phyloP scores from a whole-genome alignment of 306 rosid species.

The Begonia loranthoides region DNA sequence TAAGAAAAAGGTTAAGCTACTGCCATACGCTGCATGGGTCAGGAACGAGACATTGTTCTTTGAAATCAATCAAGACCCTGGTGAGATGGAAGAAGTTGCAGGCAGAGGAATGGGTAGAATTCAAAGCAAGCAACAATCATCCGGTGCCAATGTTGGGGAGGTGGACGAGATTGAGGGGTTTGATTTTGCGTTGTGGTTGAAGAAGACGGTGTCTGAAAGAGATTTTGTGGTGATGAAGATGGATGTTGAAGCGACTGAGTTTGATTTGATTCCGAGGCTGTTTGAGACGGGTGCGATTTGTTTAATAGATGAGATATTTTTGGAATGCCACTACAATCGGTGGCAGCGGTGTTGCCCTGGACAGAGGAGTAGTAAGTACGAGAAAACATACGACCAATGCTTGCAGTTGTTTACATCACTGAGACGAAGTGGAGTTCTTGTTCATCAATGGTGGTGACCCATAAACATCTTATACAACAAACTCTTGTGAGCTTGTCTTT shows the following conservation, averaged over 20 bases:
- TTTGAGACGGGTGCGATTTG: conserved; percentile 75
- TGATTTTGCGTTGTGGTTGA: conserved; percentile 69
- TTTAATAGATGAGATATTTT: conserved; percentile 72
- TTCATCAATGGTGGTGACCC: conserved; percentile 79
- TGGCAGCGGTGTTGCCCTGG: conserved; percentile 95
- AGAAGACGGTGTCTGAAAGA: conserved; percentile 41
- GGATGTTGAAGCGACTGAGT: conserved; percentile 90
- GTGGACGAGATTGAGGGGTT: conserved; percentile 69
- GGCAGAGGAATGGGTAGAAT: conserved; percentile 92
- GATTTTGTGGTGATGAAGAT: conserved; percentile 91
- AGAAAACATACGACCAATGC: conserved; percentile 62
- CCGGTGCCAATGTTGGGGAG: conserved; percentile 25
- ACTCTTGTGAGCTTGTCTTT: too few species aligned
- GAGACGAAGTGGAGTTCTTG: conserved; percentile 75
- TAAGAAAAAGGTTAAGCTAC: conserved; percentile 47
- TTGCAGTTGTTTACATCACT: conserved; percentile 56
- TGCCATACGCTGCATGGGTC: conserved; percentile 88
- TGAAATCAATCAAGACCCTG: conserved; percentile 54
- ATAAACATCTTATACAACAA: too few species aligned
- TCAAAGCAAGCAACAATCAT: conserved; percentile 27
- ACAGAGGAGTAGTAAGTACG: conserved; percentile 65
- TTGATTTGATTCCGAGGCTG: conserved; percentile 67
- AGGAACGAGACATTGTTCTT: conserved; percentile 60
- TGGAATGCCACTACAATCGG: conserved; percentile 79
- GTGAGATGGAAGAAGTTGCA: conserved; percentile 44